Evolutionary conservation across 371 early-diverging fungal species (phyloP).

Genomic region (Rhizopus delemar): DNA sequence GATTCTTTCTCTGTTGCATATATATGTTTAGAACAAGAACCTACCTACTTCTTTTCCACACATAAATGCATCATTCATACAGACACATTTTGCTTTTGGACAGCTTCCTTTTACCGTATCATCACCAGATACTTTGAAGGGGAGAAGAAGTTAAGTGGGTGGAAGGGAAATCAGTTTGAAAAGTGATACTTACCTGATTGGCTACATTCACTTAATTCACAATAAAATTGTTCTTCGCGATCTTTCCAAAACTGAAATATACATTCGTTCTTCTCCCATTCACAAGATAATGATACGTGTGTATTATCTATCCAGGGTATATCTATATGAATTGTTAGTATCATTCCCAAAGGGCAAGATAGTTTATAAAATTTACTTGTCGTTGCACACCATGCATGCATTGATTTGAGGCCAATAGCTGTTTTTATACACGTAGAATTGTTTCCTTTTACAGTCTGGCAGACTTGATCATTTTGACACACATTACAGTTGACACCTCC

Average conservation of each 20-base stretch:
- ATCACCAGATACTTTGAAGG: conserved; percentile 23
- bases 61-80: conserved; percentile 57
- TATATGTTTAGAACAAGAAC: not conserved
- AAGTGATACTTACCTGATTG: conserved; percentile 41
- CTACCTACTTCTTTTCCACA: conserved; percentile 62
- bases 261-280: conserved; percentile 42
- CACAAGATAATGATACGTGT: conserved; percentile 48
- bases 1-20: not conserved
- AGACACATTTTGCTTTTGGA: conserved; percentile 49
- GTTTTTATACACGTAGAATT: conserved; percentile 48
- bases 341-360: not conserved
- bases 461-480: conserved; percentile 41
- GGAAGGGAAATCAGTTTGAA: not conserved
- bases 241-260: conserved; percentile 65
- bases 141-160: not conserved
- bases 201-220: conserved; percentile 52
- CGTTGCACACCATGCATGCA: conserved; percentile 55
- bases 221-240: conserved; percentile 58
- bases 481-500: conserved; percentile 54
- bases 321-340: conserved; percentile 24
- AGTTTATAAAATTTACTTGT: conserved; percentile 35
- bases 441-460: conserved; percentile 36
- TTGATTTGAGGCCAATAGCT: conserved; percentile 49
- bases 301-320: conserved; percentile 58
- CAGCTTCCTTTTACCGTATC: conserved; percentile 50